Evolutionary conservation across 2,329 filamentous ascomycete species (phyloP).

Genomic region (Penicillium hordei): DNA sequence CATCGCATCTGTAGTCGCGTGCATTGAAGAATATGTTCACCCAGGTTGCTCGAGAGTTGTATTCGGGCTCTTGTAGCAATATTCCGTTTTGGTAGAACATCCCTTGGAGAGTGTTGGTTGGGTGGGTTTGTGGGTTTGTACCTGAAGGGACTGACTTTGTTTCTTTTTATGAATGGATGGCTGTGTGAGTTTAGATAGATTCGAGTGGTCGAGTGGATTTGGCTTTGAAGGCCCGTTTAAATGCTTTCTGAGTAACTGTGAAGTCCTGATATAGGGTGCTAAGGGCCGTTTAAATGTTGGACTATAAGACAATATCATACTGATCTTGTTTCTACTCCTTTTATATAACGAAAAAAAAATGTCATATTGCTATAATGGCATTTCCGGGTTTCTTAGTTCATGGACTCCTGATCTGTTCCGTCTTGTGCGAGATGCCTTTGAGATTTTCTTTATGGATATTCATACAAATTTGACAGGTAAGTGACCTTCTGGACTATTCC

Average conservation of each 20-base stretch:
- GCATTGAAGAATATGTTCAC: slow-evolving; percentile 5
- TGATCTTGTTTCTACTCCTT: background rate
- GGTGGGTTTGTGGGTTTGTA: background rate
- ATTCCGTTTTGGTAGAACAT: slow-evolving; percentile 9
- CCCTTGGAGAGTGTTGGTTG: background rate
- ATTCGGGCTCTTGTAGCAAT: background rate
- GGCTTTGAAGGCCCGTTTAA: background rate
- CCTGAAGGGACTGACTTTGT: background rate
- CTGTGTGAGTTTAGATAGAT: background rate
- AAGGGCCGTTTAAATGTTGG: background rate
- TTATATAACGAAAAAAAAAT: background rate
- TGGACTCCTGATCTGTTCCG: background rate
- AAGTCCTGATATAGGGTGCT: background rate
- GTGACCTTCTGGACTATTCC: background rate
- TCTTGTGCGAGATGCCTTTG: background rate
- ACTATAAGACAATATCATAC: background rate
- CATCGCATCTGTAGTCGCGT: background rate
- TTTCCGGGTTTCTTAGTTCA: background rate
- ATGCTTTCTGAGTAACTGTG: background rate
- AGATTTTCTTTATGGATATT: background rate
- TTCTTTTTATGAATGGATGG: background rate
- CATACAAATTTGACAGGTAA: background rate
- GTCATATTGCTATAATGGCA: background rate
- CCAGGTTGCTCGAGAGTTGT: background rate
- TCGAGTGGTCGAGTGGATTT: background rate